Evolutionary conservation across 2,329 filamentous ascomycete species (phyloP), one percentile per base, ranked within the genome.

Genomic region (Ciborinia camelliae): DNA sequence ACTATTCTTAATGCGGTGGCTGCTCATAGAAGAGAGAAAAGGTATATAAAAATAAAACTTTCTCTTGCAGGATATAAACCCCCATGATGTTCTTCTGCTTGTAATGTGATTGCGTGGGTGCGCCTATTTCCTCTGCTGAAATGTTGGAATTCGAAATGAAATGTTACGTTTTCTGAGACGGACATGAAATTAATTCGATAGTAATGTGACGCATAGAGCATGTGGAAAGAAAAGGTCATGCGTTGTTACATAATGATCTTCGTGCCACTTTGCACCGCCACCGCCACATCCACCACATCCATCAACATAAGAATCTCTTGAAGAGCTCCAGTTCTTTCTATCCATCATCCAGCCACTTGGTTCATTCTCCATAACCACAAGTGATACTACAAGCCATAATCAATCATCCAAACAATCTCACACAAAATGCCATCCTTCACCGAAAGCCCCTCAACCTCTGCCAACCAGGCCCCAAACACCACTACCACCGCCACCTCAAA

Each of bases 361-460:
- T 58, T 35, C 14, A 58, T 32, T 23, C 54, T 58, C 28, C 45
- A 45, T 15, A 3, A 58, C 3, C 23, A 45, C 39, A 32, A 45
- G 39, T 45, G 39, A 58, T 18, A 20, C 30, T 15, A 18, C 10
- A 39, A 55, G 20, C 7, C 20, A 47, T 15, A 30, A 37, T 10
- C 6, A 57, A 18, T 26, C 10, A 9, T 39, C 23, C 7, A 39
- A 26, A 20, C 5, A 4, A 5, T 7, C 23, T 39, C 52, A 14
- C 15, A 58, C 51, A 58, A 58, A 10, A 63, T 63, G 62, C 62
- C 62, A 41, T 58, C 62, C 23, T 63, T 63, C 43, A 58, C 62
- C 8, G 52, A 63, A 50, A 63, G 30, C 26, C 41, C 62, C 26
- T 39, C 62, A 37, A 23, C 41, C 18, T 32, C 62, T 12, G 43